phyloP scores from a whole-genome alignment of 2,329 filamentous ascomycete species.

The Botryosphaeria dothidea region DNA sequence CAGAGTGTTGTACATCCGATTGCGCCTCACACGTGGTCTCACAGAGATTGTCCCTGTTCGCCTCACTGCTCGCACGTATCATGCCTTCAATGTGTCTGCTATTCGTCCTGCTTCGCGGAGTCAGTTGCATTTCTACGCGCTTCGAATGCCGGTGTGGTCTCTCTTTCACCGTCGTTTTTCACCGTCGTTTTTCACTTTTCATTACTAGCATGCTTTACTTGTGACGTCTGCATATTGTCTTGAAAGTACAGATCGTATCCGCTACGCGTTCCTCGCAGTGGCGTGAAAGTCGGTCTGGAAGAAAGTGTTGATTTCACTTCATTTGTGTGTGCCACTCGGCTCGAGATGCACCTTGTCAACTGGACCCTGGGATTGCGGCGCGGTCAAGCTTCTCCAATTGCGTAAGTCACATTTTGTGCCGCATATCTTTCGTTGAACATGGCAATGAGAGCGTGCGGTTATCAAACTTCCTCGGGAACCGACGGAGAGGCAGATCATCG shows the following conservation, averaged over 20 bases:
- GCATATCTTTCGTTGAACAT: not conserved
- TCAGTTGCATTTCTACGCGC: not conserved
- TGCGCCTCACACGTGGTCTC: not conserved
- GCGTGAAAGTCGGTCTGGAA: not conserved
- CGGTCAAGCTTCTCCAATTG: not conserved
- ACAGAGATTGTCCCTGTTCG: slow-evolving; percentile 1
- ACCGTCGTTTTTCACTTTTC: not conserved
- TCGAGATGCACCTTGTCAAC: not conserved
- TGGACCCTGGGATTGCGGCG: not conserved
- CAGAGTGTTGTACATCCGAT: not conserved
- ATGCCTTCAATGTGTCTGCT: not conserved
- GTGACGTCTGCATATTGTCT: not conserved
- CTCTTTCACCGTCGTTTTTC: not conserved
- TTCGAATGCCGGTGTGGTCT: not conserved
- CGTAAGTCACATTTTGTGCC: not conserved
- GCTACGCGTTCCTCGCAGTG: not conserved
- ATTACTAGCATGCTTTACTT: slow-evolving; percentile 5
- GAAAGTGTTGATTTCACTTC: slow-evolving; percentile 15
- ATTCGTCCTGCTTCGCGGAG: slow-evolving; percentile 1
- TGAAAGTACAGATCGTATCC: not conserved
- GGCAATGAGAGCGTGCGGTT: not conserved
- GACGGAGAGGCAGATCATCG: not conserved
- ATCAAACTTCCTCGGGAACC: not conserved
- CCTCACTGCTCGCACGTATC: not conserved
- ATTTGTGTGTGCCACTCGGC: not conserved